A percentile compares a stretch with the other conserved stretches of the same genome.
Evolutionary conservation across 2,329 filamentous ascomycete genomes (phyloP).

Genomic region (Cladosporium sp.): DNA sequence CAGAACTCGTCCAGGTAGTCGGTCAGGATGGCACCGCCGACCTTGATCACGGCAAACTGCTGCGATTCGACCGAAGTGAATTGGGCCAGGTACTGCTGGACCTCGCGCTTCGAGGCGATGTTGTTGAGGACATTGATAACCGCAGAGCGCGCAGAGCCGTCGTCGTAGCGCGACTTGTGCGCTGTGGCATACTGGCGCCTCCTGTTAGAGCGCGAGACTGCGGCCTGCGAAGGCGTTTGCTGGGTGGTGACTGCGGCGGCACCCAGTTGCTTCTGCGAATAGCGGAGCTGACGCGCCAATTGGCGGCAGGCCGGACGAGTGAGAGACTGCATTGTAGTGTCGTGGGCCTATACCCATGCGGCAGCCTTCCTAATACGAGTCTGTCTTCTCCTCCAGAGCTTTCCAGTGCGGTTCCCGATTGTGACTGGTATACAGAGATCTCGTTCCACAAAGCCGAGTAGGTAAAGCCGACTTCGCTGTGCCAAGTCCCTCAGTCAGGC

Average conservation of each 20-base stretch:
- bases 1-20: slow-evolving; percentile 91
- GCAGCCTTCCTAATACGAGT: not conserved
- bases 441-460: no score
- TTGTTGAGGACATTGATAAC: slow-evolving; percentile 89
- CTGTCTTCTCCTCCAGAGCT: no score
- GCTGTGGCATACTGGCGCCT: slow-evolving; percentile 18
- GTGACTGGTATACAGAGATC: no score
- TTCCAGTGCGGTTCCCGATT: no score
- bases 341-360: slow-evolving; percentile 10
- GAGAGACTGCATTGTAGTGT: slow-evolving; percentile 13
- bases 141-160: slow-evolving; percentile 66
- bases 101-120: slow-evolving; percentile 92
- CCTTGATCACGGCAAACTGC: slow-evolving; percentile 97
- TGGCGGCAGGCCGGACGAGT: slow-evolving; percentile 11
- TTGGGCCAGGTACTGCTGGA: slow-evolving; percentile 94
- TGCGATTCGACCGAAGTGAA: slow-evolving; percentile 95
- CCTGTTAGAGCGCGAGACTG: slow-evolving; percentile 3
- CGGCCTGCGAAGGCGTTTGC: not conserved
- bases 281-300: slow-evolving; percentile 13
- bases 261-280: slow-evolving; percentile 7
- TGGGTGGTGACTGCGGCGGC: slow-evolving; percentile 1
- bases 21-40: slow-evolving; percentile 90
- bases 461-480: no score
- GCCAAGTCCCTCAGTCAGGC: no score
- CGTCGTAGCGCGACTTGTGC: slow-evolving; percentile 32